phyloP scores from a whole-genome alignment of 345 rosid genomes.

The Lenwebbia sp. region DNA sequence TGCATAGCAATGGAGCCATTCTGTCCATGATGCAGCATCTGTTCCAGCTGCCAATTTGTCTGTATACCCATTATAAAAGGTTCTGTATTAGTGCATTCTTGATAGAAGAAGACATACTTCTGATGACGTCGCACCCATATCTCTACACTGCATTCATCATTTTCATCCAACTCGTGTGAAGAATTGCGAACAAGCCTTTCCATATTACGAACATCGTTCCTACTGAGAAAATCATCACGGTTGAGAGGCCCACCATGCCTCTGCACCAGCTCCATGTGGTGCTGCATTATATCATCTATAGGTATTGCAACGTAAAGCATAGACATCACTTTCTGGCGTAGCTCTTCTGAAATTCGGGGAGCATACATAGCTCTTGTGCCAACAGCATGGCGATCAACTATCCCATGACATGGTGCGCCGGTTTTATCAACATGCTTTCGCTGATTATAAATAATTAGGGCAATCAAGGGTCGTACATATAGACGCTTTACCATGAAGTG shows the following conservation, averaged over 20 bases:
- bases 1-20: conserved; percentile 29
- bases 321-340: conserved; percentile 44
- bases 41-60: conserved; percentile 56
- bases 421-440: conserved; percentile 40
- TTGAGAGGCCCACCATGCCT: conserved; percentile 45
- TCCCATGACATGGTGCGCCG: conserved; percentile 43
- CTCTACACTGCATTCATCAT: conserved; percentile 30
- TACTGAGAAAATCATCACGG: conserved; percentile 47
- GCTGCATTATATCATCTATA: conserved; percentile 35
- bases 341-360: conserved; percentile 46
- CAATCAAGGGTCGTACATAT: conserved; percentile 28
- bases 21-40: conserved; percentile 37
- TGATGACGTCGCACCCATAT: conserved; percentile 42
- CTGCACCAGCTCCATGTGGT: conserved; percentile 34
- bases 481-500: conserved; percentile 49
- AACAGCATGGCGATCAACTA: conserved; percentile 36
- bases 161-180: conserved; percentile 25
- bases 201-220: conserved; percentile 47
- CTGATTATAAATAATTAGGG: conserved; percentile 44
- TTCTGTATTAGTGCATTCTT: conserved; percentile 18
- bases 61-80: conserved; percentile 40
- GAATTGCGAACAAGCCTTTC: conserved; percentile 36
- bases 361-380: conserved; percentile 58
- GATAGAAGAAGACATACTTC: conserved; percentile 38
- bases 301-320: conserved; percentile 41